phyloP scores from a whole-genome alignment of 75 land plant genomes.

The Picea sitchensis region DNA sequence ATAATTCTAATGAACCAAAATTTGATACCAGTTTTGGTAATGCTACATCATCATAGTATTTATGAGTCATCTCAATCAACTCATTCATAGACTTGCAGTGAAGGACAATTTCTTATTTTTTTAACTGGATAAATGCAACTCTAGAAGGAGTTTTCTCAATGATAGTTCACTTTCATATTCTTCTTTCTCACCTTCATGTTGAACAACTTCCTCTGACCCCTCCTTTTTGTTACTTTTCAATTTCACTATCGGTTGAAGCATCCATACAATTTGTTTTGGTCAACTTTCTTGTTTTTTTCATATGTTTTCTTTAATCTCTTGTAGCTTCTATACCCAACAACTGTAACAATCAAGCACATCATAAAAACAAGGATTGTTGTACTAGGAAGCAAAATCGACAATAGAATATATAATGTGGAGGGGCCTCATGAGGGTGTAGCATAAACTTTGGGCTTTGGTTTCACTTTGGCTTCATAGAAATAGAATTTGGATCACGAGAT shows the following conservation, averaged over 20 bases:
- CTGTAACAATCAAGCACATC: too few relatives aligned
- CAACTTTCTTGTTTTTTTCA: slow-evolving; percentile 18
- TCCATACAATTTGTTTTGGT: slow-evolving; percentile 18
- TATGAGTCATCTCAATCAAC: slow-evolving; percentile 40
- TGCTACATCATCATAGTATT: slow-evolving; percentile 83
- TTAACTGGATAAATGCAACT: slow-evolving; percentile 72
- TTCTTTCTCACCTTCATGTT: slow-evolving; percentile 31
- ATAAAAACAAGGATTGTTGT: too few relatives aligned
- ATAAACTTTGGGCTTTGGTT: too few relatives aligned
- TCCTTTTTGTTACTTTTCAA: slow-evolving; percentile 12
- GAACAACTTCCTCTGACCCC: slow-evolving; percentile 7
- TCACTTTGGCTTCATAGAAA: too few relatives aligned
- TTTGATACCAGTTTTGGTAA: slow-evolving; percentile 95
- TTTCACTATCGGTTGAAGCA: slow-evolving; percentile 7
- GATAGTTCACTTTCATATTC: slow-evolving; percentile 39
- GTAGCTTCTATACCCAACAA: too few relatives aligned
- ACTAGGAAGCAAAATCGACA: too few relatives aligned
- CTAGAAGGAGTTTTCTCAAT: slow-evolving; percentile 53
- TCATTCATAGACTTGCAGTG: slow-evolving; percentile 61
- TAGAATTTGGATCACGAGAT: too few relatives aligned
- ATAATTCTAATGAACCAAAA: slow-evolving; percentile 94
- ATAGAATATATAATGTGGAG: too few relatives aligned
- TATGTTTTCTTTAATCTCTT: slow-evolving; percentile 60
- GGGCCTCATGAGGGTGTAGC: too few relatives aligned
- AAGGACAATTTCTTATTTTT: slow-evolving; percentile 86